Base-by-base conservation (phyloP, 2,329 filamentous ascomycete species). In the Hymenoscyphus scutula region DNA sequence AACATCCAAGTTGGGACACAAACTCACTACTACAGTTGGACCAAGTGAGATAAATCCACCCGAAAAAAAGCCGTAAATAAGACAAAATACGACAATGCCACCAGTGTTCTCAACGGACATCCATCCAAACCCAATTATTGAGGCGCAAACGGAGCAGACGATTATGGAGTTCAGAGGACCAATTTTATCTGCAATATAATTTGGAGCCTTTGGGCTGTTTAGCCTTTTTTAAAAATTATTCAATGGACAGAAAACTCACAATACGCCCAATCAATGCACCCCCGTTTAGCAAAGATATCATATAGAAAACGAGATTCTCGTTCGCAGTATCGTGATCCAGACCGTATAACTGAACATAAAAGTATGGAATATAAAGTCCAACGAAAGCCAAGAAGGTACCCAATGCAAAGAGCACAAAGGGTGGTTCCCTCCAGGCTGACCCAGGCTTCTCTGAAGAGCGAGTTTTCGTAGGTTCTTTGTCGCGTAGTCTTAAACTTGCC, bases 311-410 rank as follows among this genome's bases (percentile, higher is more conserved):
- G 11, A 68, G 62, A 10, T 64, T 37, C 8, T 8, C 8, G 17
- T 41, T 17, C 17, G 17, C 37, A 41, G 17, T 17, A 8, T 41
- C 37, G 13, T 59, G 48, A 27, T 41, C 25, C 8, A 66, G 54
- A 13, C 62, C 64, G 25, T 66, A 70, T 29, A 51, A 48, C n/a
- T 65, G 62, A 10, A 67, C 62, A 30, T 69, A 70, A 38, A 65
- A 66, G 53, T 69, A 67, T 4, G 68, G 68, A 3, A 65, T 56
- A 37, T 67, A 69, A n/a, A 69, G 58, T 29, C 67, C 68, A 37
- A 67, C 56, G 56, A 68, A 66, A 0, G 85, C 74, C n/a, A 79
- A 76, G 1, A 83, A 67, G 59, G 86, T 74, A 4, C 69, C 77
- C 1, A 87, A 74, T 48, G 82, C 75, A 48, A 77, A 66, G 23